Conservation (phyloP, 139 green algal species). For the Trebouxia sp. region DNA sequence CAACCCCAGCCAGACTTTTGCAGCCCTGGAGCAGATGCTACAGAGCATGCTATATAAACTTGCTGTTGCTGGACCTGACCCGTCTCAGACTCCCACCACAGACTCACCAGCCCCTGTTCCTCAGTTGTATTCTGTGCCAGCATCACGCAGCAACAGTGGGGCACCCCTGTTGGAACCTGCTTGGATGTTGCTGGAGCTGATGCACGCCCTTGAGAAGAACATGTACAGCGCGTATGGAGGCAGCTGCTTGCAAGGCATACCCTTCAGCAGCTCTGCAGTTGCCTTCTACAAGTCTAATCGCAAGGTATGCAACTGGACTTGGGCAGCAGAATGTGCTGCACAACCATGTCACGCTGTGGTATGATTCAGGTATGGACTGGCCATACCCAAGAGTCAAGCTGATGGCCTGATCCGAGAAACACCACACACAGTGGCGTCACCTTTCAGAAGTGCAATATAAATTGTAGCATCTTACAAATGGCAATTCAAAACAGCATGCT, state of each 20-base stretch:
- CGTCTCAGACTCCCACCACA: background rate
- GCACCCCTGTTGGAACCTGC: background rate
- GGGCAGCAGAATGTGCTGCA: background rate
- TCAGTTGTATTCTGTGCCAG: background rate
- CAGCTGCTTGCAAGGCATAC: slow-evolving; percentile 32
- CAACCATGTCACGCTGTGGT: background rate
- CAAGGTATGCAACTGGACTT: slow-evolving; percentile 39
- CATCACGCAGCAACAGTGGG: slow-evolving; percentile 25
- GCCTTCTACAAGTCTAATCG: slow-evolving; percentile 60
- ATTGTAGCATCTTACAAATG: no score
- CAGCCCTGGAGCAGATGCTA: slow-evolving; percentile 63
- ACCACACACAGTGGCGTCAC: no score
- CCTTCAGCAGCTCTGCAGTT: slow-evolving; percentile 27
- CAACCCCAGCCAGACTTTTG: slow-evolving; percentile 70
- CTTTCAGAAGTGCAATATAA: no score
- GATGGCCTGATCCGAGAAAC: no score
- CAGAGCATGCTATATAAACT: slow-evolving; percentile 26
- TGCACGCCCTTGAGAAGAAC: slow-evolving; percentile 29
- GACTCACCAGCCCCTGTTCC: background rate
- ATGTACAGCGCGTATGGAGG: slow-evolving; percentile 29
- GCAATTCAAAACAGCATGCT: no score
- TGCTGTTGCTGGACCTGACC: background rate
- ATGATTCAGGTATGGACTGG: background rate
- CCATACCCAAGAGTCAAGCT: background rate
- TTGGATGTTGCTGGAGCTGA: slow-evolving; percentile 37